phyloP scores from a whole-genome alignment of 208 protist species.

The Crithidia brevicula region DNA sequence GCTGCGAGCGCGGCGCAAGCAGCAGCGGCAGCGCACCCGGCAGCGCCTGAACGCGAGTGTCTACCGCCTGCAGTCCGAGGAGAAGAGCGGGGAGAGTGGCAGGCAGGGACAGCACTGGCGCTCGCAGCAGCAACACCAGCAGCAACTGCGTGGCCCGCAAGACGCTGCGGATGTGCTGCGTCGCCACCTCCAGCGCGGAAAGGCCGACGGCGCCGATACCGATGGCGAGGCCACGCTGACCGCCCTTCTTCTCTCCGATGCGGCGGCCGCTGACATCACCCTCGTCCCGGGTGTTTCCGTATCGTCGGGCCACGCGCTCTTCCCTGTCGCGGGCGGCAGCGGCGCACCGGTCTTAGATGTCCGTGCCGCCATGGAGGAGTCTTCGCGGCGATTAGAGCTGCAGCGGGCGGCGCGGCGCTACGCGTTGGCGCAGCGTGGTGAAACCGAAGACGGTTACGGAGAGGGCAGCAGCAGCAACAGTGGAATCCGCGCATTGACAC shows the following conservation, averaged over 20 bases:
- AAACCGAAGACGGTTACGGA: conserved; percentile 3
- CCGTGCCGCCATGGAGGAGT: conserved; percentile 75
- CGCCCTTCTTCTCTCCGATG: conserved; percentile 42
- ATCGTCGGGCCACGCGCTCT: conserved; percentile 31
- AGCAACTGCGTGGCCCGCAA: conserved; percentile 33
- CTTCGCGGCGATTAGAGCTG: conserved; percentile 61
- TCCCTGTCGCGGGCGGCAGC: background rate
- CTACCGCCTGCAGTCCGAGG: conserved; percentile 22
- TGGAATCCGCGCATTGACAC: background rate
- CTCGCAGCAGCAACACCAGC: conserved; percentile 31
- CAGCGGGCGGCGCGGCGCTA: conserved; percentile 65
- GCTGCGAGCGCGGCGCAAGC: conserved; percentile 48
- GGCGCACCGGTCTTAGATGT: conserved; percentile 40
- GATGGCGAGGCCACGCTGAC: conserved; percentile 25
- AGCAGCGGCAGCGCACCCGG: conserved; percentile 38
- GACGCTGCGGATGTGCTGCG: conserved; percentile 49
- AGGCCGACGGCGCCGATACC: background rate
- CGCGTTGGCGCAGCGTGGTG: conserved; percentile 67
- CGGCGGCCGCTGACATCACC: background rate
- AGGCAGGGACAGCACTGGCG: background rate
- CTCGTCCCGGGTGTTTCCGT: conserved; percentile 27
- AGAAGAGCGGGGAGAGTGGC: conserved; percentile 5
- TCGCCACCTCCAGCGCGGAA: conserved; percentile 8
- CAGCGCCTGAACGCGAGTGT: conserved; percentile 50
- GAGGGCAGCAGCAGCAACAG: background rate